phyloP scores from a whole-genome alignment of 1,284 basidiomycete species.

The Apiotrichum brassicae region DNA sequence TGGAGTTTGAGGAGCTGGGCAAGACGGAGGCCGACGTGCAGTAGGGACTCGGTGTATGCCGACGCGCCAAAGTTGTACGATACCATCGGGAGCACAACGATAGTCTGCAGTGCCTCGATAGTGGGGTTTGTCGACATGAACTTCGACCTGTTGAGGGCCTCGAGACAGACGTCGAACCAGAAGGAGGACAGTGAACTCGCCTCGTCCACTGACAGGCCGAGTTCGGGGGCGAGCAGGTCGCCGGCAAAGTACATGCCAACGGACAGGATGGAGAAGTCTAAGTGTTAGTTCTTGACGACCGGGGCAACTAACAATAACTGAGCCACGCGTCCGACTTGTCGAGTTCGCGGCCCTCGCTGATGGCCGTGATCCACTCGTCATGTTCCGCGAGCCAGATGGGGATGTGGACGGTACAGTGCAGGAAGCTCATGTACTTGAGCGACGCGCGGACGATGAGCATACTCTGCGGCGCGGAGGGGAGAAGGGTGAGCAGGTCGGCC shows the following conservation, averaged over 20 bases:
- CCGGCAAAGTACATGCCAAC: slow-evolving; percentile 21
- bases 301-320: slow-evolving; percentile 10
- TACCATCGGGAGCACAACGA: slow-evolving; percentile 19
- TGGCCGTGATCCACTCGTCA: slow-evolving; percentile 22
- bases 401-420: slow-evolving; percentile 26
- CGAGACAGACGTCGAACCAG: slow-evolving; percentile 23
- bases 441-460: slow-evolving; percentile 18
- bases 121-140: slow-evolving; percentile 23
- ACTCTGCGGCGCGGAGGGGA: slow-evolving; percentile 16
- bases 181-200: slow-evolving; percentile 14
- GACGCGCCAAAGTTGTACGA: slow-evolving; percentile 23
- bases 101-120: slow-evolving; percentile 20
- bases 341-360: slow-evolving; percentile 14
- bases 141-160: slow-evolving; percentile 21
- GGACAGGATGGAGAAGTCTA: slow-evolving; percentile 17
- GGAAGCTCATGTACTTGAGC: slow-evolving; percentile 21
- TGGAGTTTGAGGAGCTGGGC: slow-evolving; percentile 21
- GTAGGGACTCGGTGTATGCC: slow-evolving; percentile 20
- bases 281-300: neutral
- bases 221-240: slow-evolving; percentile 19
- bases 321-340: slow-evolving; percentile 21
- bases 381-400: slow-evolving; percentile 25
- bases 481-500: slow-evolving; percentile 20
- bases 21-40: slow-evolving; percentile 18
- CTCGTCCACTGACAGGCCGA: slow-evolving; percentile 16